A percentile compares a stretch with the other conserved stretches of the same genome.
Conservation (phyloP, 805 yeast genomes). For the Saccharomycopsis babjevae region DNA sequence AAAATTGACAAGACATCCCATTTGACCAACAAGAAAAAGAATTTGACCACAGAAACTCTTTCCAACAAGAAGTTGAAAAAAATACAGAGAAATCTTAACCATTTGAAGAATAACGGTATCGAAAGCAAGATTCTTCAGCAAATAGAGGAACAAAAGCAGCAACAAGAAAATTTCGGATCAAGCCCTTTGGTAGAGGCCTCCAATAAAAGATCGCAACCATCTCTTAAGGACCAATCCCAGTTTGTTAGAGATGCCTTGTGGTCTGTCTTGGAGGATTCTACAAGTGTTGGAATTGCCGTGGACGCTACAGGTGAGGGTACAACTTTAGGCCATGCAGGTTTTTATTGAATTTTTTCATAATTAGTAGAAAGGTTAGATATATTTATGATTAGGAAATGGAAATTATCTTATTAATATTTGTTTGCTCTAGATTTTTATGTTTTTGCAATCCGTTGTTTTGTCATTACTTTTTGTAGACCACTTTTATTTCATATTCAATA, state of each 20-base stretch:
- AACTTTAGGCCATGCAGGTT: conserved; percentile 68
- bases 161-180: conserved; percentile 42
- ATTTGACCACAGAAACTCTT: conserved; percentile 45
- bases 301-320: conserved; percentile 61
- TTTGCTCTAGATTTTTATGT: neutral
- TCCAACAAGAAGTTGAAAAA: conserved; percentile 74
- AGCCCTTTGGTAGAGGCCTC: conserved; percentile 20
- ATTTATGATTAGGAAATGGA: neutral
- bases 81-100: conserved; percentile 68
- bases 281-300: conserved; percentile 35
- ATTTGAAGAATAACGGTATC: conserved; percentile 24
- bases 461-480: neutral
- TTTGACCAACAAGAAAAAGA: conserved; percentile 18
- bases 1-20: conserved; percentile 12
- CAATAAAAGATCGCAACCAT: conserved; percentile 19
- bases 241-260: conserved; percentile 57
- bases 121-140: conserved; percentile 10
- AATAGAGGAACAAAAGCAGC: conserved; percentile 9
- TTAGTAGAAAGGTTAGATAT: too few relatives aligned
- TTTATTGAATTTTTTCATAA: conserved; percentile 24
- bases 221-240: conserved; percentile 18
- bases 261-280: conserved; percentile 56
- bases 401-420: neutral
- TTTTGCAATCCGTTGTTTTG: neutral
- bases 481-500: neutral